Evolutionary conservation across 176 grass and related monocot genomes (phyloP), one percentile per base, ranked within the genome.

Genomic region (Aegilops umbellulata): DNA sequence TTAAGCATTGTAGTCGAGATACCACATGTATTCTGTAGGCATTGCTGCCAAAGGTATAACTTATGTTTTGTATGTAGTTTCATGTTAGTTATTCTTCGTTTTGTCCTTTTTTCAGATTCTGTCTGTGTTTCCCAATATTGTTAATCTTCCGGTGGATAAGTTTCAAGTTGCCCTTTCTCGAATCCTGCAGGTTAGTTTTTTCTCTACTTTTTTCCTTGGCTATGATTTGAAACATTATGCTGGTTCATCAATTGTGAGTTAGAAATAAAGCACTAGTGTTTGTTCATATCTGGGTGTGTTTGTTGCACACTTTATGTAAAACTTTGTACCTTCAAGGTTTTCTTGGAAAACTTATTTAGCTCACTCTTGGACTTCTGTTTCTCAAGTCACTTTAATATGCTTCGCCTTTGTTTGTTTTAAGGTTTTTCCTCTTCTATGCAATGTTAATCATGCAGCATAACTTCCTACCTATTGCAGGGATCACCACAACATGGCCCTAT

Each of bases 61-160:
- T 65, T 71, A 39, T 87, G 30, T 84, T 78, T 44, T 74, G 31
- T 78, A 71, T 84, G 86, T 17, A 34, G 11, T 85, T 74, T 35
- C 35, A 71, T 66, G 74, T 70, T 87, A 66, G 25, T 80, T 66
- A 69, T 90, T 66, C 31, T 82, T 90, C 46, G 26, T 89, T 80
- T 46, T 51, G 65, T 71, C 55, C 20, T 22, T 81, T 58, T 90
- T 60, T 19, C 89, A 95, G 96, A 85, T 98, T 10, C 65, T 98
- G 58, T 88, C 93, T 35, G 49, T 92, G 61, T 93, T 98, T 64
- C 91, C 96, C 53, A 92, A 60, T 83, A 76, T 95, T 55, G 89
- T 98, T 78, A 89, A 92, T 89, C 93, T 94, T 83, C 90, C 96
- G 11, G 73, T 85, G 47, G 93, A 98, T 47, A 98, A 95, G 85